Conservation (phyloP, 2,329 filamentous ascomycete species). For the Fusarium domesticum region DNA sequence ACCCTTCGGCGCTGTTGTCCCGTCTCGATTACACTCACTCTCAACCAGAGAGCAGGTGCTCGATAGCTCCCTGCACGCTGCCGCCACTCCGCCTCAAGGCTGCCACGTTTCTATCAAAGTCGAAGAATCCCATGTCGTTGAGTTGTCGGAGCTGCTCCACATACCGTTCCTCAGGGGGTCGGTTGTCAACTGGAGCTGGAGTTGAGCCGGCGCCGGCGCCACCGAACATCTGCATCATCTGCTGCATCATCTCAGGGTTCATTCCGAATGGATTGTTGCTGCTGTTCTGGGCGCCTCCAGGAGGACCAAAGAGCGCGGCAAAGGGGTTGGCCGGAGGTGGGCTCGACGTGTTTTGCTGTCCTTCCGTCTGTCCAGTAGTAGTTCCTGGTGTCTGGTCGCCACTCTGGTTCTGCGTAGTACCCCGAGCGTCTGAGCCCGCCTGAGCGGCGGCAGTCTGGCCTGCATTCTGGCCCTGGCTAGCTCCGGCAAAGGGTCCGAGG, state of each 20-base stretch:
- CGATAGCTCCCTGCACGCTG: slow-evolving; percentile 88
- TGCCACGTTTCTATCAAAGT: slow-evolving; percentile 90
- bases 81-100: slow-evolving; percentile 86
- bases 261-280: slow-evolving; percentile 46
- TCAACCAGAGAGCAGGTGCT: slow-evolving; percentile 57
- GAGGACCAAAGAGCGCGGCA: slow-evolving; percentile 56
- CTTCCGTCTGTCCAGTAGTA: slow-evolving; percentile 11
- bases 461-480: slow-evolving; percentile 7
- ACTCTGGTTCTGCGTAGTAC: slow-evolving; percentile 25
- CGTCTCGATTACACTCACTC: background rate
- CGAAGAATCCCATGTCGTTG: slow-evolving; percentile 98
- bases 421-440: slow-evolving; percentile 27
- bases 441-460: slow-evolving; percentile 30
- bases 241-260: slow-evolving; percentile 55
- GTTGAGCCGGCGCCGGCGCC: slow-evolving; percentile 38
- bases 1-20: background rate
- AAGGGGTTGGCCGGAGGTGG: slow-evolving; percentile 62
- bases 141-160: slow-evolving; percentile 85
- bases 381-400: slow-evolving; percentile 22
- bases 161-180: slow-evolving; percentile 91
- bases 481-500: slow-evolving; percentile 37
- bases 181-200: slow-evolving; percentile 67
- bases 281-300: slow-evolving; percentile 33
- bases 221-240: slow-evolving; percentile 50
- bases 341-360: slow-evolving; percentile 29